Conservation (phyloP, 2,329 filamentous ascomycete species). For the Thelonectria blattea region DNA sequence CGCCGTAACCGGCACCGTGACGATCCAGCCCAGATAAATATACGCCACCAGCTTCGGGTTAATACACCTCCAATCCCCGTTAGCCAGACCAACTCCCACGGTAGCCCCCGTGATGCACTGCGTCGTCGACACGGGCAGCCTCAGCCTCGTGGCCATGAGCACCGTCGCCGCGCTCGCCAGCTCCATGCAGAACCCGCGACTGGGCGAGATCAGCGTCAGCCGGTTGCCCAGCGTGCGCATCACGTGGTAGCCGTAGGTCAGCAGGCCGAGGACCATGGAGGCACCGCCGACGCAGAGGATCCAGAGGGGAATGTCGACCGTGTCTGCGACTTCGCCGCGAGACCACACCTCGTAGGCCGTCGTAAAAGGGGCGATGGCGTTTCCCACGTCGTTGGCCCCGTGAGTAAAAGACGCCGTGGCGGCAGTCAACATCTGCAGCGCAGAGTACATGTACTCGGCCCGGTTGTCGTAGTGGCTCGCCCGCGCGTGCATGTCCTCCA, state of each 20-base stretch:
- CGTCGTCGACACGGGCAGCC: conserved; percentile 58
- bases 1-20: conserved; percentile 58
- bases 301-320: conserved; percentile 55
- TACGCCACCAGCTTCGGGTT: conserved; percentile 56
- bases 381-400: conserved; percentile 62
- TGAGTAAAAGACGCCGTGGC: conserved; percentile 62
- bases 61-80: conserved; percentile 55
- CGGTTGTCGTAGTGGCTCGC: conserved; percentile 60
- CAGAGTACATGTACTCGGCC: conserved; percentile 57
- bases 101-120: conserved; percentile 60
- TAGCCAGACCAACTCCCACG: conserved; percentile 58
- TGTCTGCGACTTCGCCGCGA: conserved; percentile 45
- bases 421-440: conserved; percentile 56
- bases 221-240: conserved; percentile 63
- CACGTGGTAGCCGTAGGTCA: conserved; percentile 69
- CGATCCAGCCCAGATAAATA: conserved; percentile 57
- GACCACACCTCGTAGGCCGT: conserved; percentile 59
- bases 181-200: conserved; percentile 58
- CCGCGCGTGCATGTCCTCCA: conserved; percentile 56
- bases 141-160: conserved; percentile 58
- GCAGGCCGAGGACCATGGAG: conserved; percentile 61
- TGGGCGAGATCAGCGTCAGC: conserved; percentile 60
- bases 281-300: conserved; percentile 55
- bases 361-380: conserved; percentile 58
- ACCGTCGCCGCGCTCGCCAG: conserved; percentile 59